Evolutionary conservation across 768 basidiomycete species (phyloP).

Genomic region (Agrocybe praecox): DNA sequence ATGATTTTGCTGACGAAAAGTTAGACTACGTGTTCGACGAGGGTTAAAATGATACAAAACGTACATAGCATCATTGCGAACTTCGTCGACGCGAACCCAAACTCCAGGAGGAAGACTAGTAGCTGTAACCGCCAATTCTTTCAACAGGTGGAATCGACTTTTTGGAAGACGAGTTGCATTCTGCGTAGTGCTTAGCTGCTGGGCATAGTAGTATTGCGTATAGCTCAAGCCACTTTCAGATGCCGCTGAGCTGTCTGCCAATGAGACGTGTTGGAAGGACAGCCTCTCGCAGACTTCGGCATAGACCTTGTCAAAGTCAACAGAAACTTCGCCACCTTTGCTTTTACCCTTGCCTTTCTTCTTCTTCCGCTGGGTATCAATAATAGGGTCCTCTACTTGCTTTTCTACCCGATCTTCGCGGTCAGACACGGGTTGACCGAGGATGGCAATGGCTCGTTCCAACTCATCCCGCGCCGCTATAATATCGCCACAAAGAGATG

Average conservation of each 20-base stretch:
- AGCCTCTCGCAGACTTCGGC: conserved; percentile 45
- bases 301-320: conserved; percentile 43
- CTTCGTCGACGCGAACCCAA: conserved; percentile 60
- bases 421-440: conserved; percentile 29
- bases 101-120: conserved; percentile 58
- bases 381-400: neutral
- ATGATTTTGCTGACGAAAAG: conserved; percentile 45
- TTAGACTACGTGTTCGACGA: conserved; percentile 7
- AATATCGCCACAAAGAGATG: conserved; percentile 53
- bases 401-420: conserved; percentile 13
- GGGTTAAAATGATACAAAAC: conserved; percentile 18
- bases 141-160: conserved; percentile 51
- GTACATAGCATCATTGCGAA: conserved; percentile 57
- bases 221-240: conserved; percentile 26
- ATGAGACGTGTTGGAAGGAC: conserved; percentile 45
- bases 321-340: conserved; percentile 26
- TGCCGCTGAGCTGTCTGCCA: conserved; percentile 21
- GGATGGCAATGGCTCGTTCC: conserved; percentile 44
- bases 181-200: conserved; percentile 32
- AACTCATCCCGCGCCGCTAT: conserved; percentile 52
- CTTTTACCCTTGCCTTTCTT: conserved; percentile 27
- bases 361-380: conserved; percentile 19
- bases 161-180: conserved; percentile 44
- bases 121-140: conserved; percentile 58
- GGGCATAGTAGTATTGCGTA: conserved; percentile 35